These are phyloP conservation scores for Oryza longistaminata DNA, from an alignment of 176 grass and related monocot genomes.

Conservation along the genomic window DNA sequence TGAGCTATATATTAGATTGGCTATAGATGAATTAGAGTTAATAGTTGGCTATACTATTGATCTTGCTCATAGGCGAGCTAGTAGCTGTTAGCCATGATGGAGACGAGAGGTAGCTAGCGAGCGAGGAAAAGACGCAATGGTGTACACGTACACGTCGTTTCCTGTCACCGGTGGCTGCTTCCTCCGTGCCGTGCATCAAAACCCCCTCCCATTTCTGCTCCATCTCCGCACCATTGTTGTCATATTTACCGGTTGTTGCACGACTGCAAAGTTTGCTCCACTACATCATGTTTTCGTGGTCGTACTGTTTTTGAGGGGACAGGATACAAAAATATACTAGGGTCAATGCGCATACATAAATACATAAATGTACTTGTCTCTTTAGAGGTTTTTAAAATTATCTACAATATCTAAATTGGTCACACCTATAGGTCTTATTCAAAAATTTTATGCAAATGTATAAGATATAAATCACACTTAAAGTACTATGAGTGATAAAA, in stretches of 20 bases:
- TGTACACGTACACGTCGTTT: neutral
- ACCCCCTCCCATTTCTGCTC: constrained; percentile 28
- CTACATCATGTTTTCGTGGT: constrained; percentile 21
- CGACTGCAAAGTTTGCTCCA: neutral
- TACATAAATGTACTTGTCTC: neutral
- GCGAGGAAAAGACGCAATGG: neutral
- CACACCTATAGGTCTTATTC: too few species aligned
- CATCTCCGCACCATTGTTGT: neutral
- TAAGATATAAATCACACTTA: too few species aligned
- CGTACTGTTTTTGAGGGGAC: neutral
- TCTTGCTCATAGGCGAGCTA: too few species aligned
- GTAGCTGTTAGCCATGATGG: too few species aligned
- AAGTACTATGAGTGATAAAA: too few species aligned
- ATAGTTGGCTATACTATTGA: too few species aligned
- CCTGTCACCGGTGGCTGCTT: constrained; percentile 29
- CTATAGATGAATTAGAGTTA: too few species aligned
- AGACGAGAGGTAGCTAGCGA: neutral
- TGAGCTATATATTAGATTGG: too few species aligned
- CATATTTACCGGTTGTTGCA: neutral
- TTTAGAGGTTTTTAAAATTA: too few species aligned
- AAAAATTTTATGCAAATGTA: too few species aligned
- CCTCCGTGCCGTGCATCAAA: constrained; percentile 39
- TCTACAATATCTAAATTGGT: too few species aligned
- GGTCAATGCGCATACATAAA: neutral
- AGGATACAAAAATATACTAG: neutral